Evolutionary conservation across 306 rosid genomes (phyloP).

Genomic region (Pterocarpus macrocarpus): DNA sequence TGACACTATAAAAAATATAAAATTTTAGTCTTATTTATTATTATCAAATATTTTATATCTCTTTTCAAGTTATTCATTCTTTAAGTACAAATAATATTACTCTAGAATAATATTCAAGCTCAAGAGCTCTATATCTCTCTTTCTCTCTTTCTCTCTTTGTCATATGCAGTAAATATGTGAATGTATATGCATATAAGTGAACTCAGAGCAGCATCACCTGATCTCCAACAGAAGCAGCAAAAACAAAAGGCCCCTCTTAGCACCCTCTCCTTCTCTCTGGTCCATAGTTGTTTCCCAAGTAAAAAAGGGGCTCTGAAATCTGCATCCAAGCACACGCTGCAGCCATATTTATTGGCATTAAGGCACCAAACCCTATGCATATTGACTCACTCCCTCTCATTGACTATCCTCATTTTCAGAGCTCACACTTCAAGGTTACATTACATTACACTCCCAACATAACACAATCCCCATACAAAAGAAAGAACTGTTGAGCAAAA

Average conservation of each 20-base stretch:
- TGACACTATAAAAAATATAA: too few relatives aligned
- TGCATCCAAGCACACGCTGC: constrained; percentile 49
- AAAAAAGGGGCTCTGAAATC: constrained; percentile 52
- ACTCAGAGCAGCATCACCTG: constrained; percentile 38
- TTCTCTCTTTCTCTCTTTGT: too few relatives aligned
- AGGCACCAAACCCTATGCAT: constrained; percentile 66
- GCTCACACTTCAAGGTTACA: constrained; percentile 56
- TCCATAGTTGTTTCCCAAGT: constrained; percentile 60
- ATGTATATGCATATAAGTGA: constrained; percentile 32
- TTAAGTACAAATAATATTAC: too few relatives aligned
- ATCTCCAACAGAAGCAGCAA: constrained; percentile 44
- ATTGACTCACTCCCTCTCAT: constrained; percentile 54
- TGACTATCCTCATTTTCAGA: constrained; percentile 65
- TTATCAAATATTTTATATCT: too few relatives aligned
- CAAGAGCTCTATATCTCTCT: constrained; percentile 34
- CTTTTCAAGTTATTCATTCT: too few relatives aligned
- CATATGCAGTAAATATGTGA: neutral
- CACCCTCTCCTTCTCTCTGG: constrained; percentile 30
- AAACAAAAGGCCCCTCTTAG: neutral
- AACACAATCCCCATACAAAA: constrained; percentile 8
- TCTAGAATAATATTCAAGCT: neutral
- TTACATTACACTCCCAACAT: neutral
- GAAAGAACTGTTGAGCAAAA: neutral
- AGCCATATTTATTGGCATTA: constrained; percentile 51
- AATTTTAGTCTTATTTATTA: too few relatives aligned